Evolutionary conservation across 306 rosid species (phyloP).

Genomic region (Crataegus laevigata): DNA sequence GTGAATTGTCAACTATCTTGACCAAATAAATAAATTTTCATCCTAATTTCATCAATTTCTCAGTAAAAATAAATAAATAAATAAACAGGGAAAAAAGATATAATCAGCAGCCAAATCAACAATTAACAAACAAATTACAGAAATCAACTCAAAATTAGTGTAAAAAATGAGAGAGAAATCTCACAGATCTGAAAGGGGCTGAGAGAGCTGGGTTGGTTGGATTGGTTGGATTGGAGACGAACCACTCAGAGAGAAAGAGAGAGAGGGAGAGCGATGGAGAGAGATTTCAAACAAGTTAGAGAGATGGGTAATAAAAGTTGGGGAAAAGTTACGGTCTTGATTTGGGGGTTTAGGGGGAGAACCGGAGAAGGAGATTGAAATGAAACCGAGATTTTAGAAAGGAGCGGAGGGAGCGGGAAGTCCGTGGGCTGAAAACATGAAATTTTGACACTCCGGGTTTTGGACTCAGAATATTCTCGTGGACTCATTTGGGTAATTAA

Average conservation of each 20-base stretch:
- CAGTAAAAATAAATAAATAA: background rate
- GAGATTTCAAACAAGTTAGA: background rate
- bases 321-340: background rate
- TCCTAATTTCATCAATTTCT: constrained; percentile 1
- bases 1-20: background rate
- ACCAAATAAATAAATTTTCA: background rate
- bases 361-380: background rate
- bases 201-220: background rate
- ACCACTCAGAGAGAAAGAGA: background rate
- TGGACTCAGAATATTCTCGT: background rate
- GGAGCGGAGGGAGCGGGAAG: constrained; percentile 40
- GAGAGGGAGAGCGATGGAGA: background rate
- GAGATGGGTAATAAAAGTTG: background rate
- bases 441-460: background rate
- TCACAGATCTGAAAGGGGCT: constrained; percentile 27
- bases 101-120: background rate
- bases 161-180: background rate
- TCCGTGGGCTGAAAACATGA: constrained; percentile 35
- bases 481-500: background rate
- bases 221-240: background rate
- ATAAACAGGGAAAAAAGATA: background rate
- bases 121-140: background rate
- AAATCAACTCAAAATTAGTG: background rate
- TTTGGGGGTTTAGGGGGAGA: background rate
- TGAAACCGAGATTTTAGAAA: constrained; percentile 19